A percentile compares a stretch with the other conserved stretches of the same genome.
These are phyloP conservation scores for Aspergillus ochraceus DNA, from an alignment of 2,329 filamentous ascomycete genomes.

Conservation along the genomic window DNA sequence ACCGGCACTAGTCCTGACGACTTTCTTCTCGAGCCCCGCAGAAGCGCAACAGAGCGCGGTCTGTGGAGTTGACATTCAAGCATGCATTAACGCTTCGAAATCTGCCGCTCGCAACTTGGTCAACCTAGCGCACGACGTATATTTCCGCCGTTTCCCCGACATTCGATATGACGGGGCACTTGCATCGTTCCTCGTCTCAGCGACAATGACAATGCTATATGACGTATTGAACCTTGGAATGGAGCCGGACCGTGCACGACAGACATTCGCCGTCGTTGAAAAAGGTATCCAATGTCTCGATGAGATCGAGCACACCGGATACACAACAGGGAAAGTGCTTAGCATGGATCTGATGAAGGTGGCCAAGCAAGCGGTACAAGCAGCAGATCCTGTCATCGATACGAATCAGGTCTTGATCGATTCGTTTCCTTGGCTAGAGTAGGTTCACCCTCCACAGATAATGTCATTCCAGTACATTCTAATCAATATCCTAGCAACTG, in stretches of 20 bases:
- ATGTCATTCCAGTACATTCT: neutral
- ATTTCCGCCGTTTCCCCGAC: conserved; percentile 12
- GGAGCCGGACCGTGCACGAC: conserved; percentile 6
- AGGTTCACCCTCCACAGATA: neutral
- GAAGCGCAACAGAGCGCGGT: conserved; percentile 6
- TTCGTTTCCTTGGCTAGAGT: conserved; percentile 17
- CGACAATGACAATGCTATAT: conserved; percentile 12
- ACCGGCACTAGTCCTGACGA: conserved; percentile 10
- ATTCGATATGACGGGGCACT: conserved; percentile 12
- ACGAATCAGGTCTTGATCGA: conserved; percentile 12
- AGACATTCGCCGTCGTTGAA: conserved; percentile 14
- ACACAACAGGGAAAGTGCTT: conserved; percentile 11
- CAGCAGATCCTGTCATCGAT: conserved; percentile 11
- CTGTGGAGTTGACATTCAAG: conserved; percentile 5
- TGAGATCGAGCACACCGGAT: conserved; percentile 16
- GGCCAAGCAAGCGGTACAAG: conserved; percentile 13
- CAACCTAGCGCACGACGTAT: conserved; percentile 12
- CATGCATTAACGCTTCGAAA: conserved; percentile 10
- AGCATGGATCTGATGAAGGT: conserved; percentile 19
- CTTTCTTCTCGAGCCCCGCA: conserved; percentile 9
- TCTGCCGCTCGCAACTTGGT: conserved; percentile 9
- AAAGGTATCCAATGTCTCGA: conserved; percentile 15
- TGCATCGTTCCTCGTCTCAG: conserved; percentile 12
- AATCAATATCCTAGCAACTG: conserved; percentile 1
- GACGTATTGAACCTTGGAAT: conserved; percentile 9